Evolutionary conservation across 2,329 filamentous ascomycete genomes (phyloP).

Genomic region (Epichloe baconii): DNA sequence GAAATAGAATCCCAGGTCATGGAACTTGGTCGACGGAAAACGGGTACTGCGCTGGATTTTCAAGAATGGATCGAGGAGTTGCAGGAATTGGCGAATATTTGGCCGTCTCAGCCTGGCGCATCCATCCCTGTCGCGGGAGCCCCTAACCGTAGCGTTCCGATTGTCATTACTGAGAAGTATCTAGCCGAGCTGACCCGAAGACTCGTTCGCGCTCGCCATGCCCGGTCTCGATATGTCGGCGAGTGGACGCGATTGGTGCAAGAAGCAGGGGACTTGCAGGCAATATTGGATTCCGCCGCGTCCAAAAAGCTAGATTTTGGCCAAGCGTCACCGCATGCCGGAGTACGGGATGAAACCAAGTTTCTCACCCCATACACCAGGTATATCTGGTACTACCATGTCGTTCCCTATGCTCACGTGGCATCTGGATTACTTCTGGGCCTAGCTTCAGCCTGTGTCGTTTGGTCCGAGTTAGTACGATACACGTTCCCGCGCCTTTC

Average conservation of each 20-base stretch:
- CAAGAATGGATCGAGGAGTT: constrained; percentile 95
- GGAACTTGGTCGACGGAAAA: constrained; percentile 70
- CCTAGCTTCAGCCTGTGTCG: constrained; percentile 65
- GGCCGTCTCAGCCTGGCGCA: constrained; percentile 43
- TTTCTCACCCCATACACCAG: constrained; percentile 71
- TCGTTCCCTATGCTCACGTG: constrained; percentile 57
- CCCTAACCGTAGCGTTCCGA: constrained; percentile 44
- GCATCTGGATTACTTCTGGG: constrained; percentile 54
- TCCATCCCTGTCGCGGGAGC: constrained; percentile 28
- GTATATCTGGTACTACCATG: constrained; percentile 61
- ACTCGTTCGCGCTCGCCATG: constrained; percentile 69
- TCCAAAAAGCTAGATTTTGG: constrained; percentile 73
- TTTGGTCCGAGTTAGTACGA: constrained; percentile 91
- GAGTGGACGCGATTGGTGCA: constrained; percentile 75
- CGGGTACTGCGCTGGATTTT: constrained; percentile 60
- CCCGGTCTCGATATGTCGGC: constrained; percentile 66
- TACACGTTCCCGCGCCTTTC: constrained; percentile 67
- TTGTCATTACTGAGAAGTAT: constrained; percentile 85
- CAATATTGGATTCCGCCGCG: constrained; percentile 69
- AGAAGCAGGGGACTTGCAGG: constrained; percentile 61
- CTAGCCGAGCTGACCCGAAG: constrained; percentile 79
- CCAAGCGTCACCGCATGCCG: constrained; percentile 39
- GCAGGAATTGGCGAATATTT: constrained; percentile 58
- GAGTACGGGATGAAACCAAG: constrained; percentile 39
- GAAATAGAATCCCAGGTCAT: constrained; percentile 69